These are phyloP conservation scores for Aspergillus funiculosus DNA, from an alignment of 495 filamentous ascomycete species.

Conservation along the genomic window DNA sequence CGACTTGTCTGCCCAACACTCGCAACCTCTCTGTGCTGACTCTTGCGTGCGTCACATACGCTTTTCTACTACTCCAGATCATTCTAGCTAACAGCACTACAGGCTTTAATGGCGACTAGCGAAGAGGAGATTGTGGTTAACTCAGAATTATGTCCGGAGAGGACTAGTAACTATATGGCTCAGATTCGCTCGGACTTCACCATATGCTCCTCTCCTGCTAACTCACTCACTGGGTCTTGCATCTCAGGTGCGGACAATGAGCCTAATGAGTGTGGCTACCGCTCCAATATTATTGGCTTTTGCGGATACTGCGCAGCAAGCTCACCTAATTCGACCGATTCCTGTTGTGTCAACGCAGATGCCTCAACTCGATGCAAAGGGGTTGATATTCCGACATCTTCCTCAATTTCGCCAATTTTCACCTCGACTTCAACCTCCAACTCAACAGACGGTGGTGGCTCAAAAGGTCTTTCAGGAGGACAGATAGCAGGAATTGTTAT, in stretches of 20 bases:
- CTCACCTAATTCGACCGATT: constrained; percentile 86
- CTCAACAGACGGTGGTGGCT: constrained; percentile 30
- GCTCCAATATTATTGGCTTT: constrained; percentile 71
- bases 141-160: constrained; percentile 60
- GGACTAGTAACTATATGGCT: constrained; percentile 55
- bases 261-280: constrained; percentile 81
- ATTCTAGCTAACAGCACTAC: constrained; percentile 23
- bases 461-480: constrained; percentile 64
- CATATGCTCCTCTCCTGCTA: constrained; percentile 74
- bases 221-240: constrained; percentile 69
- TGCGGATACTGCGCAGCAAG: constrained; percentile 80
- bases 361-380: constrained; percentile 61
- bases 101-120: constrained; percentile 80
- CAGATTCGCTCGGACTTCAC: constrained; percentile 92
- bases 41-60: constrained; percentile 74
- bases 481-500: constrained; percentile 86
- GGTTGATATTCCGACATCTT: constrained; percentile 70
- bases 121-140: constrained; percentile 81
- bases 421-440: constrained; percentile 46
- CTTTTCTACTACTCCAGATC: neutral
- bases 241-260: constrained; percentile 75
- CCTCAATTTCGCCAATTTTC: constrained; percentile 60
- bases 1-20: constrained; percentile 53
- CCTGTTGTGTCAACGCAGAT: constrained; percentile 84
- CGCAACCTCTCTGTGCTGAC: constrained; percentile 80